Base-by-base conservation (phyloP, 345 rosid genomes). In the Passiflora organensis region DNA sequence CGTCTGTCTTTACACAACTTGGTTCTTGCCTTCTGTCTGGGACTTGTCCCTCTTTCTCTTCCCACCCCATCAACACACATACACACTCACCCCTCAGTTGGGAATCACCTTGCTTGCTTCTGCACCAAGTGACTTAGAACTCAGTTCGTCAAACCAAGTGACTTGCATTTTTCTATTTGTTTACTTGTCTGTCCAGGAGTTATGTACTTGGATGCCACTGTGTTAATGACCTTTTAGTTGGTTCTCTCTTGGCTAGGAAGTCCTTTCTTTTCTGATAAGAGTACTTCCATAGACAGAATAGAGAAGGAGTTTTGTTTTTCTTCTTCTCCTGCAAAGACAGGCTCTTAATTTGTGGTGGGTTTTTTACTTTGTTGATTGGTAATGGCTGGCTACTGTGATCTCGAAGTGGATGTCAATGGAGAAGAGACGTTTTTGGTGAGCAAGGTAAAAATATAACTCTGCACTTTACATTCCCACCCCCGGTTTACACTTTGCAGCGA, bases 341-440 rank as follows among this genome's bases (percentile, higher is more conserved):
- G 55, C 53, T 63, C 71, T 63, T 59, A 63, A 17, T 67, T 47
- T 42, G 59, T 37, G 48, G 46, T 47, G 18, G 49, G 64, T 46
- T 67, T n/a, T 49, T 56, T 44, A 11, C 20, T 51, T 65, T 58
- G 41, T 17, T 63, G 2, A 37, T 46, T 56, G 65, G 77, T 68
- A 70, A 87, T 87, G 96, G 84, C 77, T 62, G 70, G 58, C 72
- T 75, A 79, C 70, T 87, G 95, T 80, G 83, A 80, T 74, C 94
- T 91, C 76, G 82, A 91, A 74, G 95, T 84, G 19, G 96, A 91
- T 75, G 80, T 91, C 70, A 91, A 91, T 71, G 96, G 95, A 14
- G 91, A 82, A 72, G 91, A 84, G 75, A 82, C 89, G 51, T 80
- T 84, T 74, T 55, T 86, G 72, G 82, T 91, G 32, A 70, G 81